phyloP scores from a whole-genome alignment of 164 flowering plant genomes.

The Vitis vinifera region DNA sequence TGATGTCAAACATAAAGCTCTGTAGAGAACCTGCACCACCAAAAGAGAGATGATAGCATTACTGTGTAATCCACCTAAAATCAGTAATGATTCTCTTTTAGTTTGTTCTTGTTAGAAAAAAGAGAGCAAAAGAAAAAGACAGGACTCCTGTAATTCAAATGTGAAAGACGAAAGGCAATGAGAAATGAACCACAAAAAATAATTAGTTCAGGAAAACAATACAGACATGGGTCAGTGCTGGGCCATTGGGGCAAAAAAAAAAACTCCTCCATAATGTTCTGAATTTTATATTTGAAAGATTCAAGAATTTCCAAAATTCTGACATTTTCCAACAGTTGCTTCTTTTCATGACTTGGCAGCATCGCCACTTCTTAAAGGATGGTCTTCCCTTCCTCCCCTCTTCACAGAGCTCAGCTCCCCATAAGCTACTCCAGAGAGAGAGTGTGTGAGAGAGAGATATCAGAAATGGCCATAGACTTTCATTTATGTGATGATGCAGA shows the following conservation, averaged over 20 bases:
- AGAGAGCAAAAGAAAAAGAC: not conserved
- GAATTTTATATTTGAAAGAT: slow-evolving; percentile 34
- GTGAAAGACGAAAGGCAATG: slow-evolving; percentile 3
- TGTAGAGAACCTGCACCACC: not conserved
- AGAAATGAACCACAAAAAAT: slow-evolving; percentile 17
- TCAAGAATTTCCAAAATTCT: slow-evolving; percentile 19
- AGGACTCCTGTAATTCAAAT: not conserved
- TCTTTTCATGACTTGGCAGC: slow-evolving; percentile 26
- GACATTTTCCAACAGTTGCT: slow-evolving; percentile 15
- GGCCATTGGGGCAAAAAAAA: slow-evolving; percentile 9
- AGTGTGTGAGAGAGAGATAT: not conserved
- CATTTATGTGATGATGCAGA: slow-evolving; percentile 41
- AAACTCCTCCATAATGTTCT: slow-evolving; percentile 21
- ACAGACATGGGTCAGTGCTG: slow-evolving; percentile 16
- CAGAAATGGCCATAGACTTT: slow-evolving; percentile 29
- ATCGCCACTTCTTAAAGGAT: slow-evolving; percentile 32
- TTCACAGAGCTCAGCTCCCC: slow-evolving; percentile 19
- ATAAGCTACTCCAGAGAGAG: slow-evolving; percentile 11
- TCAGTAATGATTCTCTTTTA: not conserved
- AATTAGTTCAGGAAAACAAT: not conserved
- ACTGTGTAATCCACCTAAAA: not conserved
- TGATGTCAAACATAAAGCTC: not conserved
- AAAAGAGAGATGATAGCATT: not conserved
- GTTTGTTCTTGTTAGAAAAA: no score
- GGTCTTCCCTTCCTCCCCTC: slow-evolving; percentile 19